Evolutionary conservation across 2,329 filamentous ascomycete genomes (phyloP).

Genomic region (Nothophaeocryptopus gaeumannii): DNA sequence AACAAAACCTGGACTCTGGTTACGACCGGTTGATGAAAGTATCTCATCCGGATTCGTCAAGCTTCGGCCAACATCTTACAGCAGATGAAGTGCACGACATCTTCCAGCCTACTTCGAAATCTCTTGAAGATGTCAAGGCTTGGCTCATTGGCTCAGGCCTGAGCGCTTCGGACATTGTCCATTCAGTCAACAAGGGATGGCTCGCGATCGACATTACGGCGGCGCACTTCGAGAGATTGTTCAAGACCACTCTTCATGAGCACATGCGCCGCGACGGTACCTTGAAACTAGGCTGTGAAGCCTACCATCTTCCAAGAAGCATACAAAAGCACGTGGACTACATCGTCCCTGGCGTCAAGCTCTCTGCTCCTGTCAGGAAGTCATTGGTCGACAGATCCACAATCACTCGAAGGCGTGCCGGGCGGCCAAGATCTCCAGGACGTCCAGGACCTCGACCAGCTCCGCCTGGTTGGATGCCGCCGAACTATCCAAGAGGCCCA

Average conservation of each 20-base stretch:
- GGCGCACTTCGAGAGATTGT: slow-evolving; percentile 39
- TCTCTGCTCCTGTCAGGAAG: slow-evolving; percentile 28
- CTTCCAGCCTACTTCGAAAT: too few species aligned
- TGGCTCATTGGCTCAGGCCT: slow-evolving; percentile 42
- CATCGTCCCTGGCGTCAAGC: slow-evolving; percentile 54
- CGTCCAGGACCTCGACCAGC: slow-evolving; percentile 10
- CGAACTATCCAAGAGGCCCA: neutral
- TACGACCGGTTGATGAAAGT: slow-evolving; percentile 31
- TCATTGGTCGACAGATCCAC: slow-evolving; percentile 16
- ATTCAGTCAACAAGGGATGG: slow-evolving; percentile 39
- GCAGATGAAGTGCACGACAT: slow-evolving; percentile 24
- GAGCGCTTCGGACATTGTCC: slow-evolving; percentile 31
- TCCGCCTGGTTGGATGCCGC: neutral
- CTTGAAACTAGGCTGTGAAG: slow-evolving; percentile 26
- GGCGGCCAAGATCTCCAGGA: neutral
- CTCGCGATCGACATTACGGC: slow-evolving; percentile 44
- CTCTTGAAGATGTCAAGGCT: slow-evolving; percentile 34
- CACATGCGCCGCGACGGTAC: slow-evolving; percentile 34
- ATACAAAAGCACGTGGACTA: slow-evolving; percentile 51
- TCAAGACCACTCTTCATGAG: slow-evolving; percentile 55
- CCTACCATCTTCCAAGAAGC: slow-evolving; percentile 35
- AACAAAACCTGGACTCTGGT: slow-evolving; percentile 26
- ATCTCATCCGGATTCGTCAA: slow-evolving; percentile 38
- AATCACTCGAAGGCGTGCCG: neutral
- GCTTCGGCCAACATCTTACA: slow-evolving; percentile 45